Percentiles rank a stretch among this genome's conserved stretches.
Conservation (phyloP, 2,329 filamentous ascomycete genomes). For the Ophiocordyceps camponoti-rufipedis region DNA sequence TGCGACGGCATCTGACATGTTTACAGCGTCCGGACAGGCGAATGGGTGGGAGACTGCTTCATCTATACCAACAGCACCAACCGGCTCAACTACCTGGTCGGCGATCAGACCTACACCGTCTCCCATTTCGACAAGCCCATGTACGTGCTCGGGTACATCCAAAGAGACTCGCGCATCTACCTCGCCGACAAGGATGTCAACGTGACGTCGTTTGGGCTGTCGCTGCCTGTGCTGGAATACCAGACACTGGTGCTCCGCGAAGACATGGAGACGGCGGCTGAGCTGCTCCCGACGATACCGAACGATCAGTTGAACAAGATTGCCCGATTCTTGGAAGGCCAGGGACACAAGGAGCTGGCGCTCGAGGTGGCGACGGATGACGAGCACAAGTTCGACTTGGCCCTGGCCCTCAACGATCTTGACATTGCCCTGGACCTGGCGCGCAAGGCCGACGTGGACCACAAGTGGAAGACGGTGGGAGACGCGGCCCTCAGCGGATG, state of each 20-base stretch:
- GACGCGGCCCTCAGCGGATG: constrained; percentile 75
- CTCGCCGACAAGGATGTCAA: constrained; percentile 89
- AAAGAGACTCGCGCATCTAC: constrained; percentile 88
- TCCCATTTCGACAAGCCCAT: constrained; percentile 91
- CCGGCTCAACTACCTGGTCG: constrained; percentile 91
- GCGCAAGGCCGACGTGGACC: constrained; percentile 66
- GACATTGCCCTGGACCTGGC: constrained; percentile 76
- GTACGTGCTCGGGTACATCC: constrained; percentile 91
- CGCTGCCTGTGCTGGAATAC: constrained; percentile 85
- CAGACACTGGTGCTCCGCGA: constrained; percentile 88
- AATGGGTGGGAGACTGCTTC: constrained; percentile 98
- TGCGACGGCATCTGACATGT: constrained; percentile 7
- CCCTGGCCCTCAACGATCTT: constrained; percentile 65
- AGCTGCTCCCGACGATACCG: constrained; percentile 69
- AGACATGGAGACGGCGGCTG: constrained; percentile 79
- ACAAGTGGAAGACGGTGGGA: constrained; percentile 97
- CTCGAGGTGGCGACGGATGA: constrained; percentile 86
- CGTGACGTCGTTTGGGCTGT: constrained; percentile 78
- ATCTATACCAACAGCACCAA: constrained; percentile 97
- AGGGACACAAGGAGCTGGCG: constrained; percentile 91
- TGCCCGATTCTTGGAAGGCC: constrained; percentile 88
- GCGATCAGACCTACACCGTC: constrained; percentile 94
- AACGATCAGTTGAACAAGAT: constrained; percentile 96
- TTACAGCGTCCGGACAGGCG: constrained; percentile 66
- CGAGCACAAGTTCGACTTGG: constrained; percentile 92